These are phyloP conservation scores for Cystobasidium ongulense DNA, from an alignment of 768 basidiomycete species.

Conservation along the genomic window DNA sequence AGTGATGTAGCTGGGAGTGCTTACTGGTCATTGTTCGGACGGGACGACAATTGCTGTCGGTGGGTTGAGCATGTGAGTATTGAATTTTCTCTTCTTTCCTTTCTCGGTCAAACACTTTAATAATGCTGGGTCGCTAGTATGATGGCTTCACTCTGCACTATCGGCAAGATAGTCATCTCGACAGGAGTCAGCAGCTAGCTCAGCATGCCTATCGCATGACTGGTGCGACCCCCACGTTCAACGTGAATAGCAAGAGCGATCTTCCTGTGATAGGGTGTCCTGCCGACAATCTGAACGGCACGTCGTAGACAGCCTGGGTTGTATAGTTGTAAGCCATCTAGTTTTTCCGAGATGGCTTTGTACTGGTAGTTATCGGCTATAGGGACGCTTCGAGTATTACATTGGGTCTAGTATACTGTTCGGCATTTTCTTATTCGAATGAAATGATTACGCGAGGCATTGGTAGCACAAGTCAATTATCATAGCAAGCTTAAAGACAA, in stretches of 20 bases:
- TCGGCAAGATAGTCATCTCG: background rate
- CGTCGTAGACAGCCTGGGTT: background rate
- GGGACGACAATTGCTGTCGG: conserved; percentile 35
- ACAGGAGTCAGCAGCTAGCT: conserved; percentile 6
- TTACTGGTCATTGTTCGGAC: conserved; percentile 41
- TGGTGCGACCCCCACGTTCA: background rate
- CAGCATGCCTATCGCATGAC: conserved; percentile 17
- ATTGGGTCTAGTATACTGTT: no score
- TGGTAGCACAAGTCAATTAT: no score
- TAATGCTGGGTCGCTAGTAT: background rate
- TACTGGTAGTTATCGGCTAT: no score
- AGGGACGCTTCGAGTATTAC: no score
- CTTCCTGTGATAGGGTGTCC: conserved; percentile 26
- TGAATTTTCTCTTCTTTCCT: background rate
- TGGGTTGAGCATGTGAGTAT: conserved; percentile 40
- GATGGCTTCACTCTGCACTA: conserved; percentile 42
- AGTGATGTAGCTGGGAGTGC: conserved; percentile 31
- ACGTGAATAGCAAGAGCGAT: background rate
- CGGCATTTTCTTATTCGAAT: no score
- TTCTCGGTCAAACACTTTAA: background rate
- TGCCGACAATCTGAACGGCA: background rate
- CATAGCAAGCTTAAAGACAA: no score
- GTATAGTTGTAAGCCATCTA: no score
- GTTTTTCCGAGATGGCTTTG: no score
- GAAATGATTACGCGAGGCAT: no score